These are phyloP conservation scores for Ceratobasidium sp. DNA, from an alignment of 1,284 basidiomycete genomes.

Conservation along the genomic window DNA sequence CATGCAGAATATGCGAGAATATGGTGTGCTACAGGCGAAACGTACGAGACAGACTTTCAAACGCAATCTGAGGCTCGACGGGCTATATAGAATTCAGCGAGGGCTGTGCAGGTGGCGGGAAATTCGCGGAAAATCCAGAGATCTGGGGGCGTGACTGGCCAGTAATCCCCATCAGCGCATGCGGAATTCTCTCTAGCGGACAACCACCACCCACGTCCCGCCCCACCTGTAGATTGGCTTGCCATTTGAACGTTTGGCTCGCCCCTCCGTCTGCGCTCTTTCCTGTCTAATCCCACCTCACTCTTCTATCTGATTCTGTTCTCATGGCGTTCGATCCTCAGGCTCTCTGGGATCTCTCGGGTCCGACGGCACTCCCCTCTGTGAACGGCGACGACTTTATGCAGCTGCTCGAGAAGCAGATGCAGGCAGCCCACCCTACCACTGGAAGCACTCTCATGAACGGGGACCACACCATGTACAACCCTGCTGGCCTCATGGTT, in stretches of 20 bases:
- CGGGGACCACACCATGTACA: conserved; percentile 70
- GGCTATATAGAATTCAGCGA: not conserved
- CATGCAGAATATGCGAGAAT: conserved; percentile 27
- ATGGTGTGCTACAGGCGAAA: not conserved
- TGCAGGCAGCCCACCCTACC: conserved; percentile 49
- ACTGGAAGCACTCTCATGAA: conserved; percentile 67
- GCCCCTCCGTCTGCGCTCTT: not conserved
- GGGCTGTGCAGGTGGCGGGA: conserved; percentile 1
- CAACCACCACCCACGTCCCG: conserved; percentile 23
- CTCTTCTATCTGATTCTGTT: not conserved
- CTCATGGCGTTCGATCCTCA: conserved; percentile 40
- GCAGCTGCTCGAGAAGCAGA: conserved; percentile 33
- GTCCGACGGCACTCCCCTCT: conserved; percentile 29
- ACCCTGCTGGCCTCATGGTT: conserved; percentile 33
- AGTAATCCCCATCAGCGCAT: conserved; percentile 1
- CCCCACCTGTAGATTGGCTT: not conserved
- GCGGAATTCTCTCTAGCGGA: conserved; percentile 23
- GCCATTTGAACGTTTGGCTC: not conserved
- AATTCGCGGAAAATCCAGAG: conserved; percentile 28
- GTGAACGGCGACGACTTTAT: conserved; percentile 36
- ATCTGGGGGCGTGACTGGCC: conserved; percentile 21
- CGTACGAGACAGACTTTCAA: not conserved
- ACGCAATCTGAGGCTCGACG: not conserved
- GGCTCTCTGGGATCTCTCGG: conserved; percentile 41
- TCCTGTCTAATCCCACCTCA: not conserved